A percentile compares a stretch with the other conserved stretches of the same genome.
These are phyloP conservation scores for Zea luxurians DNA, from an alignment of 176 grass and related monocot species.

Conservation along the genomic window DNA sequence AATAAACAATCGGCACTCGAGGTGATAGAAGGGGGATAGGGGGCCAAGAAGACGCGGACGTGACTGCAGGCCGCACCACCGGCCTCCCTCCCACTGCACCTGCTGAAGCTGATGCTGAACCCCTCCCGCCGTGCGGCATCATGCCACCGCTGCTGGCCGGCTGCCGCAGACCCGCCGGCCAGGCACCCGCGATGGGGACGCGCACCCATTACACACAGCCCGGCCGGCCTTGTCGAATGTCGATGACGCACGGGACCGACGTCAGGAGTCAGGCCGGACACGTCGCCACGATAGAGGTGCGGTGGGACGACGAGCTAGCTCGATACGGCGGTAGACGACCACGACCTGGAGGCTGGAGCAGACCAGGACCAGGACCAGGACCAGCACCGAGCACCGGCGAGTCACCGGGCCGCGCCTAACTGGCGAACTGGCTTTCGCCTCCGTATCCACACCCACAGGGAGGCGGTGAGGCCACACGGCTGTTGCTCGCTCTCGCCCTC, in stretches of 20 bases:
- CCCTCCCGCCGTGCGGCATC: background rate
- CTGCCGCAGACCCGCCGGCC: constrained; percentile 9
- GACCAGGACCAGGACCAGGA: background rate
- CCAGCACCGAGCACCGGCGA: background rate
- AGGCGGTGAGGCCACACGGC: too few species aligned
- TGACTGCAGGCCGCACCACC: background rate
- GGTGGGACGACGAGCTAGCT: background rate
- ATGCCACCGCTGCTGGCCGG: background rate
- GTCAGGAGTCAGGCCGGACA: too few species aligned
- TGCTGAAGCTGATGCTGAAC: too few species aligned
- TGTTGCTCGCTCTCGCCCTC: background rate
- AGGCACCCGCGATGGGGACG: background rate
- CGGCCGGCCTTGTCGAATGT: too few species aligned
- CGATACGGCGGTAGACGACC: too few species aligned
- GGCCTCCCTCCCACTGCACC: too few species aligned
- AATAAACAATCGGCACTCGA: too few species aligned
- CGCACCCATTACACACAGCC: background rate
- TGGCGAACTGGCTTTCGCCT: background rate
- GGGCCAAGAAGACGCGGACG: background rate
- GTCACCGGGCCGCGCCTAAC: background rate
- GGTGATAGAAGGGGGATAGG: too few species aligned
- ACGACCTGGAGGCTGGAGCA: background rate
- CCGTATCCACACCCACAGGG: background rate
- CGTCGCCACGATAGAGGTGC: too few species aligned
- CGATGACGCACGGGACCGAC: too few species aligned